Conservation (phyloP, 345 rosid species). For the Erucastrum elatum region DNA sequence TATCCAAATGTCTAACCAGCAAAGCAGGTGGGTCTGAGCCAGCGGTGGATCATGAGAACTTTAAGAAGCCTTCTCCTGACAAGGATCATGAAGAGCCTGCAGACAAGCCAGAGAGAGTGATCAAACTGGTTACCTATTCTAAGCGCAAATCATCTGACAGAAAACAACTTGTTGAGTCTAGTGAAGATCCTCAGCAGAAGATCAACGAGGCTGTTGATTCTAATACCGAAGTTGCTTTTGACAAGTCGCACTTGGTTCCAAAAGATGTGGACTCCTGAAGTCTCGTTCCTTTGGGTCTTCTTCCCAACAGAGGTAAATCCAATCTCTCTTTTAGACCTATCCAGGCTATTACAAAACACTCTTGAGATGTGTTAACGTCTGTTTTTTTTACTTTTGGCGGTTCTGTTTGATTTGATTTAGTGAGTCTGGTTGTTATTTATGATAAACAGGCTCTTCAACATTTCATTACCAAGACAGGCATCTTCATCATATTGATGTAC, state of each 20-base stretch:
- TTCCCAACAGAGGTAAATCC: constrained; percentile 5
- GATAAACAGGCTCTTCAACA: background rate
- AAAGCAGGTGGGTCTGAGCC: constrained; percentile 20
- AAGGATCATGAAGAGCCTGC: constrained; percentile 18
- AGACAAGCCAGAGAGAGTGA: constrained; percentile 34
- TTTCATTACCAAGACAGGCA: constrained; percentile 1
- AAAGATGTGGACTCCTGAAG: constrained; percentile 13
- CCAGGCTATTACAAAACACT: background rate
- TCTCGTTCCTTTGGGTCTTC: background rate
- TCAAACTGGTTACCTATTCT: constrained; percentile 39
- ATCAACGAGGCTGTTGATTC: constrained; percentile 13
- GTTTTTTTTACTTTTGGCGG: background rate
- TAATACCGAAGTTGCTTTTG: constrained; percentile 24
- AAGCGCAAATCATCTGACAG: constrained; percentile 36
- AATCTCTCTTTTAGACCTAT: background rate
- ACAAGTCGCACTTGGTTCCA: constrained; percentile 11
- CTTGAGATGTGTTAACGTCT: background rate
- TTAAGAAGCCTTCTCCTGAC: constrained; percentile 5
- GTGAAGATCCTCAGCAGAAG: constrained; percentile 26
- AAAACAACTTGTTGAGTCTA: constrained; percentile 23
- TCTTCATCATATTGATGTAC: background rate
- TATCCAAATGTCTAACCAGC: constrained; percentile 14
- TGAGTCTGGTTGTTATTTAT: background rate
- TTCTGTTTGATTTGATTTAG: background rate
- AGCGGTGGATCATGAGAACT: constrained; percentile 17